Base-by-base conservation (phyloP, 2,329 filamentous ascomycete species). In the Colletotrichum tropicale region DNA sequence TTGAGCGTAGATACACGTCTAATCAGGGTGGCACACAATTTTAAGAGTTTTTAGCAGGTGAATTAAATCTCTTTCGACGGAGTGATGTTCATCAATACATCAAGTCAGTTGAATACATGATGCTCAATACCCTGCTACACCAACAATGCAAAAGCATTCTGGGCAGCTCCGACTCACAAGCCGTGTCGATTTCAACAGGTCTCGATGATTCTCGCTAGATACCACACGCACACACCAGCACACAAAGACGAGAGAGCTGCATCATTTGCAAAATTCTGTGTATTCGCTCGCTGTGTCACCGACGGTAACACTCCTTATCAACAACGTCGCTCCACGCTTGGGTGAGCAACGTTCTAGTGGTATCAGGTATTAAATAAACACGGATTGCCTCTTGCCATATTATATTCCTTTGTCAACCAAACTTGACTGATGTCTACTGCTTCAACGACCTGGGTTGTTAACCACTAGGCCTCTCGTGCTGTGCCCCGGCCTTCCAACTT, bases 21-120 rank as follows among this genome's bases (percentile, higher is more conserved):
- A n/a, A 1, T 0, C 18, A 48, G 38, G 38, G 3, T n/a, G 5
- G 0, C 9, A 8, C 18, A 10, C 1, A 10, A 43, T 0, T 8
- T 43, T 18, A 43, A 3, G 8, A 5, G 36, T 9, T 18, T 43
- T 1, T 18, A 18, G 16, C 36, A 5, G 16, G 4, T 18, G 36
- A 9, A 5, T 2, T 2, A 18, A 18, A 7, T 18, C 18, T 2
- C 38, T 43, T 43, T 43, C 9, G 18, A 5, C 8, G 8, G 18
- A 43, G 36, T 38, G 6, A 3, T 38, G 15, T 18, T 8, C 3
- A 38, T 38, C 16, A 2, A 38, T 18, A 8, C 16, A 38, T 38
- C 3, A 5, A 3, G 34, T 38, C 3, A 38, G 36, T 38, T 43
- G 2, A 3, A 43, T 10, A 2, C 38, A 3, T 43, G 16, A 10